phyloP scores from a whole-genome alignment of 768 basidiomycete genomes.

The Collybia sp. region DNA sequence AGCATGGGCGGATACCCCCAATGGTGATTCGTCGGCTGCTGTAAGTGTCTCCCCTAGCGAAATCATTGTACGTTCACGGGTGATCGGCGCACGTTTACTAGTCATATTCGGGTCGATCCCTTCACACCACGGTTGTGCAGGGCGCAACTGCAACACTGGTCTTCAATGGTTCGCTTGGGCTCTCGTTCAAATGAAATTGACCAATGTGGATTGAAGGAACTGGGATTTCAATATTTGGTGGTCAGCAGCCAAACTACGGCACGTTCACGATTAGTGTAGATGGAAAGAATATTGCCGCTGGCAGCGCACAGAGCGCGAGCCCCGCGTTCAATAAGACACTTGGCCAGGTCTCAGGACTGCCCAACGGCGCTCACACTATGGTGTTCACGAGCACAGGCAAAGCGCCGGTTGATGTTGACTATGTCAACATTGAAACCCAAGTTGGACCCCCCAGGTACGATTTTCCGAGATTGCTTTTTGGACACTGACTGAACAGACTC shows the following conservation, averaged over 20 bases:
- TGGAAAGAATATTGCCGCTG: conserved; percentile 27
- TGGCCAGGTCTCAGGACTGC: conserved; percentile 35
- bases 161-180: conserved; percentile 39
- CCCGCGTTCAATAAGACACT: conserved; percentile 31
- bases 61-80: not conserved
- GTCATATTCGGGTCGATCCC: conserved; percentile 40
- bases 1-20: conserved; percentile 44
- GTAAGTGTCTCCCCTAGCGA: conserved; percentile 18
- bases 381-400: conserved; percentile 40
- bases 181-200: not conserved
- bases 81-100: conserved; percentile 8
- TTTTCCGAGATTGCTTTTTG: no score
- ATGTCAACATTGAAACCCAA: conserved; percentile 35
- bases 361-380: conserved; percentile 41
- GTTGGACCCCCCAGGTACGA: conserved; percentile 21
- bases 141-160: conserved; percentile 46
- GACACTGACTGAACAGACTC: not conserved
- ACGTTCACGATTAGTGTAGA: conserved; percentile 40
- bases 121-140: conserved; percentile 36
- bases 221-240: conserved; percentile 49
- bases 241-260: conserved; percentile 40
- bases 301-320: conserved; percentile 26
- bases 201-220: conserved; percentile 28
- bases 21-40: conserved; percentile 30
- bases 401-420: conserved; percentile 46